Evolutionary conservation across 352 stramenopile species (phyloP).

Genomic region (Phytophthora foliorum): DNA sequence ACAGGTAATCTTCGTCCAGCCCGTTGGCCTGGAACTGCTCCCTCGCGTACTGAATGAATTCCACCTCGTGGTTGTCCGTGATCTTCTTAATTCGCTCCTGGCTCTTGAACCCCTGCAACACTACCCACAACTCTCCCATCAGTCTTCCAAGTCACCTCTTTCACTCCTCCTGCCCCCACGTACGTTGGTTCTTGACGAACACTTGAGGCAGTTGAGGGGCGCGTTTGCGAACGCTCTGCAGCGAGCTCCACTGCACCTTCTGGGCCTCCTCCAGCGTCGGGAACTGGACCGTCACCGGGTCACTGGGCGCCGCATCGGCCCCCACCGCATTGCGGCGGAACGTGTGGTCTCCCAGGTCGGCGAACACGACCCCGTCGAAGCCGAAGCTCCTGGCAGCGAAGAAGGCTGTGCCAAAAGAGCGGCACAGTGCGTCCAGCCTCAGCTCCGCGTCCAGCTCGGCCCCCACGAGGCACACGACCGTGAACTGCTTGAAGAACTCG

Average conservation of each 20-base stretch:
- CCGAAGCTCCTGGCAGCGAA: slow-evolving; percentile 83
- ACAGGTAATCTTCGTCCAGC: slow-evolving; percentile 72
- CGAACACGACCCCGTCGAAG: slow-evolving; percentile 83
- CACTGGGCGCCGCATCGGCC: slow-evolving; percentile 40
- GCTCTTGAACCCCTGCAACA: slow-evolving; percentile 70
- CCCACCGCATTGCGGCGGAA: slow-evolving; percentile 61
- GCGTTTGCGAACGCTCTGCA: slow-evolving; percentile 77
- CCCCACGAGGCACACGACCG: slow-evolving; percentile 82
- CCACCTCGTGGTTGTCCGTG: slow-evolving; percentile 28
- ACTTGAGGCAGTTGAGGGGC: slow-evolving; percentile 76
- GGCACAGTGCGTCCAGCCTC: slow-evolving; percentile 70
- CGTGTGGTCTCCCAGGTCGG: slow-evolving; percentile 74
- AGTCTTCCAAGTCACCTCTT: background rate
- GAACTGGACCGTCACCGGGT: slow-evolving; percentile 59
- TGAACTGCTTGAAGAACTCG: slow-evolving; percentile 89
- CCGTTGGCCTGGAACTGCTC: slow-evolving; percentile 62
- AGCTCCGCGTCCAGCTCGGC: slow-evolving; percentile 58
- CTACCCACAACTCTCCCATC: slow-evolving; percentile 32
- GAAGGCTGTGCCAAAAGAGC: slow-evolving; percentile 66
- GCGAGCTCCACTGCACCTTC: slow-evolving; percentile 61
- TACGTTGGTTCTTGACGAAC: slow-evolving; percentile 86
- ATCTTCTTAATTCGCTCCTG: slow-evolving; percentile 25
- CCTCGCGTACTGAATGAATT: slow-evolving; percentile 72
- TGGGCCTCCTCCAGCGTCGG: slow-evolving; percentile 63
- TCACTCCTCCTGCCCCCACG: slow-evolving; percentile 11